Conservation (phyloP, 257 asterid genomes). For the Fraxinus quadrangulata region DNA sequence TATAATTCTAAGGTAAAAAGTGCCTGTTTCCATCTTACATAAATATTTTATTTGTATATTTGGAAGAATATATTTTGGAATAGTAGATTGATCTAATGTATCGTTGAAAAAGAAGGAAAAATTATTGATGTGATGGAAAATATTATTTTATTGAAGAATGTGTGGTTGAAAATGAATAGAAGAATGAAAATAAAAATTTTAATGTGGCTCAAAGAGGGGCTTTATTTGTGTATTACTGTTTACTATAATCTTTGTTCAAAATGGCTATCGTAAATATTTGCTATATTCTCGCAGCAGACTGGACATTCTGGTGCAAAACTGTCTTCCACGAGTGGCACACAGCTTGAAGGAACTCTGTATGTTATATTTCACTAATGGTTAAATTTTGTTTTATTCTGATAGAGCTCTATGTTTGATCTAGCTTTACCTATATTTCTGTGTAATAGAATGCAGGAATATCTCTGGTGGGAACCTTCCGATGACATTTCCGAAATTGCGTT, state of each 20-base stretch:
- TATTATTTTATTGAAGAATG: too few relatives aligned
- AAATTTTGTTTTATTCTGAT: constrained; percentile 7
- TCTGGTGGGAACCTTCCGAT: constrained; percentile 9
- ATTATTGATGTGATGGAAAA: too few relatives aligned
- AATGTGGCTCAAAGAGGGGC: neutral
- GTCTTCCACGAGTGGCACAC: constrained; percentile 43
- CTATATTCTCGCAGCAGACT: constrained; percentile 26
- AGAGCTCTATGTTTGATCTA: constrained; percentile 11
- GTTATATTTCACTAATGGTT: constrained; percentile 25
- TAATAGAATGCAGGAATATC: constrained; percentile 11
- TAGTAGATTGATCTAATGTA: too few relatives aligned
- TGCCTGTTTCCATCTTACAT: neutral
- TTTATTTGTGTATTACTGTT: neutral
- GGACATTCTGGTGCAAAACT: constrained; percentile 40
- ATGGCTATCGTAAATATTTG: constrained; percentile 9
- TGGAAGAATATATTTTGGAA: neutral
- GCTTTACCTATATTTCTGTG: neutral
- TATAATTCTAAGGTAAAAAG: constrained; percentile 32
- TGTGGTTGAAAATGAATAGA: too few relatives aligned
- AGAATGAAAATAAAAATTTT: too few relatives aligned
- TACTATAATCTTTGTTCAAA: neutral
- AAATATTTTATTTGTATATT: neutral
- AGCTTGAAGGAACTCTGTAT: constrained; percentile 46
- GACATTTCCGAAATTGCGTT: constrained; percentile 16
- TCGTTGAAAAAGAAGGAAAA: too few relatives aligned